Percentiles rank a stretch among this genome's conserved stretches.
Conservation (phyloP, 306 rosid species). For the Lablab purpureus region DNA sequence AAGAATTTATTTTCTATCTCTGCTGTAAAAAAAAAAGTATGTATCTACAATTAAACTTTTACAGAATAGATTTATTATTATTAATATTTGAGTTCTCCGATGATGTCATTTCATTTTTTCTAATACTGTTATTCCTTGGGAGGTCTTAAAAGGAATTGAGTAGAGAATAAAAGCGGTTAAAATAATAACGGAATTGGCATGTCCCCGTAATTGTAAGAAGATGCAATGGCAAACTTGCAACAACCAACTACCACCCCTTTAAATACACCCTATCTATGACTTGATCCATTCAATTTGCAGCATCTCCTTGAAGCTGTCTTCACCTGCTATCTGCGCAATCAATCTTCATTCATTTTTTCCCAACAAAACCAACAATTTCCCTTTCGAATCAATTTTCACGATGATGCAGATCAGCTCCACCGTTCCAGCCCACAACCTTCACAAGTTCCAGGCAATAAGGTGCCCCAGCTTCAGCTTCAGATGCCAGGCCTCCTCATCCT, state of each 20-base stretch:
- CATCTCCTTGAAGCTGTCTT: background rate
- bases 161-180: background rate
- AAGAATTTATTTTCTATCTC: too few relatives aligned
- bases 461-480: conserved; percentile 66
- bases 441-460: conserved; percentile 54
- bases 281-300: conserved; percentile 41
- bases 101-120: background rate
- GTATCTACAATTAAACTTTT: too few relatives aligned
- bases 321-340: background rate
- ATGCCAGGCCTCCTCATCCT: conserved; percentile 54
- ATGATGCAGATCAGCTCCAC: conserved; percentile 67
- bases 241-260: background rate
- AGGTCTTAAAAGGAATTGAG: background rate
- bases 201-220: background rate
- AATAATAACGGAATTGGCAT: background rate
- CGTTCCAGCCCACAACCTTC: conserved; percentile 55
- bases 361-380: background rate
- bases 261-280: conserved; percentile 27
- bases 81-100: too few relatives aligned
- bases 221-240: background rate
- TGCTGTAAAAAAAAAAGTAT: too few relatives aligned
- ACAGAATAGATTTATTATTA: too few relatives aligned
- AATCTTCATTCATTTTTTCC: background rate
- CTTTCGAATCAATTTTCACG: background rate
- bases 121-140: background rate